Percentiles rank a stretch among this genome's conserved stretches.
These are phyloP conservation scores for Saccharomycopsis guyanensis DNA, from an alignment of 805 yeast genomes.

Conservation along the genomic window DNA sequence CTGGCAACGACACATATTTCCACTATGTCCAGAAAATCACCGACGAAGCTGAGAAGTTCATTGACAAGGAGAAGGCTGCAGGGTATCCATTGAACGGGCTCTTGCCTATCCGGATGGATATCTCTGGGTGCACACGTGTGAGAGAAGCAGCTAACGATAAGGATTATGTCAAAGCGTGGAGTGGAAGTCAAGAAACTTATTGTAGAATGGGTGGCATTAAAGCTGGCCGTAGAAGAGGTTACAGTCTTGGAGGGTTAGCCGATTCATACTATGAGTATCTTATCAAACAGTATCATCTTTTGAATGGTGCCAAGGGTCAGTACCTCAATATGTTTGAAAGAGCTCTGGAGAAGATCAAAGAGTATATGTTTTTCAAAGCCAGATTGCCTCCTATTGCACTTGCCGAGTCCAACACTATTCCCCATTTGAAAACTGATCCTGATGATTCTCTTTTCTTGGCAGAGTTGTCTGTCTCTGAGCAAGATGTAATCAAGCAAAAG, in stretches of 20 bases:
- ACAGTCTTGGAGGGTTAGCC: slow-evolving; percentile 34
- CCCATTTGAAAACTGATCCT: slow-evolving; percentile 19
- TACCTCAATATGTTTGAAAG: slow-evolving; percentile 29
- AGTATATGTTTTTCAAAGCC: slow-evolving; percentile 39
- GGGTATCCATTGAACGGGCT: slow-evolving; percentile 35
- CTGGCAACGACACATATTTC: slow-evolving; percentile 40
- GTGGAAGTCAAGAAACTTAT: slow-evolving; percentile 26
- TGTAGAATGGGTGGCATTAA: slow-evolving; percentile 27
- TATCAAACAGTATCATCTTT: slow-evolving; percentile 39
- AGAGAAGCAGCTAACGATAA: slow-evolving; percentile 27
- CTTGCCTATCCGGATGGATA: slow-evolving; percentile 38
- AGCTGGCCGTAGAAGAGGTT: slow-evolving; percentile 22
- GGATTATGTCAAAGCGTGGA: slow-evolving; percentile 30
- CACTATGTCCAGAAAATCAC: slow-evolving; percentile 42
- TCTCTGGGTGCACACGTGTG: slow-evolving; percentile 42
- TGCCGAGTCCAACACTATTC: slow-evolving; percentile 12
- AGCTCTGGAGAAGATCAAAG: slow-evolving; percentile 33
- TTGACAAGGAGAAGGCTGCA: slow-evolving; percentile 19
- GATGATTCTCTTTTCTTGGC: slow-evolving; percentile 21
- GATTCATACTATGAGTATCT: slow-evolving; percentile 44
- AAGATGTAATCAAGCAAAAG: slow-evolving; percentile 19
- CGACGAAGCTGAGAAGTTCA: slow-evolving; percentile 28
- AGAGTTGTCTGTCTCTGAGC: slow-evolving; percentile 24
- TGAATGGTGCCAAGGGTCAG: slow-evolving; percentile 32
- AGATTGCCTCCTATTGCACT: slow-evolving; percentile 29